Evolutionary conservation across 2,329 filamentous ascomycete genomes (phyloP), one percentile per base, ranked within the genome.

Genomic region (Gaeumannomyces sp.): DNA sequence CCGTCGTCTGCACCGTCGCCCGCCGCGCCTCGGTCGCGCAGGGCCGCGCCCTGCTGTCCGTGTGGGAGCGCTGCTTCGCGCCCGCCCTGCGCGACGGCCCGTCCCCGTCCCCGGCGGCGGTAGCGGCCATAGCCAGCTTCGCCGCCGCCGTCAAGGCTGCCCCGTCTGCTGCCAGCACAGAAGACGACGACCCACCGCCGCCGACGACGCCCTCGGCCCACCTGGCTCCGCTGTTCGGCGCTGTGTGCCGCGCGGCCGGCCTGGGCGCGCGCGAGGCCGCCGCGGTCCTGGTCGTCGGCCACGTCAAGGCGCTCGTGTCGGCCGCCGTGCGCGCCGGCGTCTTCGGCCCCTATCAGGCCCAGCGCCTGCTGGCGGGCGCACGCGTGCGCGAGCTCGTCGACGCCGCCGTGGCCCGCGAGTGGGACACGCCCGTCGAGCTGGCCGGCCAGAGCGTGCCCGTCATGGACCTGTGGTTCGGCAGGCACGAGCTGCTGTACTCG

Each of bases 401-500:
- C 29, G 78, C 75, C 2, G 81, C 86, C 65, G 81, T 93, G 11
- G 79, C 82, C 62, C 76, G 83, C 65, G 87, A 89, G 70, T 88
- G 85, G 85, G 70, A 80, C 19, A 85, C 80, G 65, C 74, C 71
- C 1, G 79, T 89, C 0, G 87, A 90, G 65, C 83, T 88, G 67
- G 90, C 91, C 4, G 90, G 89, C 6, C 90, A 94, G 78, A 87
- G 80, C 64, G 87, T 92, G 67, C 91, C 91, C 1, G 83, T 88
- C 1, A 87, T 94, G 84, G 91, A 95, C 78, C 74, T 95, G 38
- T 95, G 91, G 91, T 82, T 93, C 72, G 91, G 91, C 4, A 83
- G 91, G 72, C 91, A 95, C 75, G 91, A 95, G 80, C 79, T 92
- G 73, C 75, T 95, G 68, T 95, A 95, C 75, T 93, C 90, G 66